phyloP scores from a whole-genome alignment of 495 filamentous ascomycete species.

The Penicillium alfredii region DNA sequence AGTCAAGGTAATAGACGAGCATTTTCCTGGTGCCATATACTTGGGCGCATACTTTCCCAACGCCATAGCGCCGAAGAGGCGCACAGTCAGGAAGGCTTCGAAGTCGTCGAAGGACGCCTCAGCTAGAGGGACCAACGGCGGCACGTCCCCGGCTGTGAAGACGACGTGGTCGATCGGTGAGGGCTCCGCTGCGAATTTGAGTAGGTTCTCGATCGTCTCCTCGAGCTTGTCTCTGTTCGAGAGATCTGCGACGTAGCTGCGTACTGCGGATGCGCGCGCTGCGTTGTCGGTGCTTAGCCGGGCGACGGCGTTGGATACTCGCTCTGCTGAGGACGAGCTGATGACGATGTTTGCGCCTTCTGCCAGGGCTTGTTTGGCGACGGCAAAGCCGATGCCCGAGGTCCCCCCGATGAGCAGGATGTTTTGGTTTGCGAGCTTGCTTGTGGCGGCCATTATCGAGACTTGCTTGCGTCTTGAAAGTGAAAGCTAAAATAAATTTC shows the following conservation, averaged over 20 bases:
- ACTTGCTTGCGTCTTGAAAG: neutral
- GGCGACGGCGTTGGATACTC: slow-evolving; percentile 33
- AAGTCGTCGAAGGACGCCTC: slow-evolving; percentile 37
- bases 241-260: slow-evolving; percentile 48
- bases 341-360: slow-evolving; percentile 48
- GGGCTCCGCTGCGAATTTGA: slow-evolving; percentile 27
- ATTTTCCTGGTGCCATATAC: slow-evolving; percentile 35
- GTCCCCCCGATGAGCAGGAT: slow-evolving; percentile 52
- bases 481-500: no score
- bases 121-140: slow-evolving; percentile 26
- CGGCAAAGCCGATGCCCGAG: slow-evolving; percentile 51
- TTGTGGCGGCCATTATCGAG: slow-evolving; percentile 1
- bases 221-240: slow-evolving; percentile 35
- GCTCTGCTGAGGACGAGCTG: slow-evolving; percentile 43
- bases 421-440: slow-evolving; percentile 24
- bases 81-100: slow-evolving; percentile 38
- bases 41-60: slow-evolving; percentile 45
- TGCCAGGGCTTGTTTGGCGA: slow-evolving; percentile 46
- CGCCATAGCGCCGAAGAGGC: slow-evolving; percentile 46
- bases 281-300: slow-evolving; percentile 33
- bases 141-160: slow-evolving; percentile 51
- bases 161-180: slow-evolving; percentile 54
- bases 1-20: slow-evolving; percentile 50
- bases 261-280: slow-evolving; percentile 17
- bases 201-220: slow-evolving; percentile 39